phyloP scores from a whole-genome alignment of 1,284 basidiomycete genomes.

The Psilocybe mexicana region DNA sequence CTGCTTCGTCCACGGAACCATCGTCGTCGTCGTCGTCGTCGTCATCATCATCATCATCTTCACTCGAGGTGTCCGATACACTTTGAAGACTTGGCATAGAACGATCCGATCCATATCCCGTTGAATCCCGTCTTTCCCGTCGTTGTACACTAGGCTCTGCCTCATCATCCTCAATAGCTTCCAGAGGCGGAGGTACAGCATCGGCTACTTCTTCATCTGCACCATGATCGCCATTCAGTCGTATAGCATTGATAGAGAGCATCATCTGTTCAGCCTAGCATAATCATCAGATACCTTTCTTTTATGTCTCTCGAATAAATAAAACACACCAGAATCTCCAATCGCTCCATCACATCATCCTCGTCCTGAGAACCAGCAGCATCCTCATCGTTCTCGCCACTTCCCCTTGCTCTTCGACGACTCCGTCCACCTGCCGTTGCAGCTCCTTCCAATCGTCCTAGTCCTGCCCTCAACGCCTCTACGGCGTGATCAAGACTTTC shows the following conservation, averaged over 20 bases:
- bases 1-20: not conserved
- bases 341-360: slow-evolving; percentile 26
- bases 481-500: slow-evolving; percentile 17
- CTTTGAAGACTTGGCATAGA: slow-evolving; percentile 13
- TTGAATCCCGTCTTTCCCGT: not conserved
- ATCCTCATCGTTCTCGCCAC: slow-evolving; percentile 6
- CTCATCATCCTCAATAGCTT: slow-evolving; percentile 6
- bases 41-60: slow-evolving; percentile 22
- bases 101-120: slow-evolving; percentile 5
- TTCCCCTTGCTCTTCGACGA: not conserved
- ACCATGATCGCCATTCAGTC: not conserved
- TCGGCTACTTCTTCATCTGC: not conserved
- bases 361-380: slow-evolving; percentile 17
- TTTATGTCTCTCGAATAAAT: not conserved
- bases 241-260: slow-evolving; percentile 17
- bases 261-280: slow-evolving; percentile 31
- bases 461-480: slow-evolving; percentile 13
- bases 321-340: slow-evolving; percentile 30
- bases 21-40: slow-evolving; percentile 18
- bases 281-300: not conserved
- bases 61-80: slow-evolving; percentile 3
- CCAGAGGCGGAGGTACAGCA: slow-evolving; percentile 9
- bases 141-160: slow-evolving; percentile 1
- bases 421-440: not conserved
- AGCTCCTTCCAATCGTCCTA: slow-evolving; percentile 12